Evolutionary conservation across 306 rosid genomes (phyloP), one percentile per base, ranked within the genome.

Genomic region (Ormosia semicastrata): DNA sequence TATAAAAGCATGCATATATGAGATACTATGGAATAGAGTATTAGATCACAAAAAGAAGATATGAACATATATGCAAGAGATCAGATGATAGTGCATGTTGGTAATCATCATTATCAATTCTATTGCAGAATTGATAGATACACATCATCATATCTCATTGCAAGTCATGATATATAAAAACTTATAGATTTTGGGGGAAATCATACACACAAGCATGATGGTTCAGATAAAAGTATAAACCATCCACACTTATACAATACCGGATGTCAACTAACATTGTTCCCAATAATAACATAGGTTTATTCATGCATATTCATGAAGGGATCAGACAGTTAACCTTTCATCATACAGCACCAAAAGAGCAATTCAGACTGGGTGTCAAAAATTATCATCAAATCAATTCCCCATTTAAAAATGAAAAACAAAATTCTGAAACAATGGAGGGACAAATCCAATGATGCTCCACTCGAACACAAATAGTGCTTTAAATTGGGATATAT

Each of bases 1-100:
- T 10, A 10, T 9, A 46, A 46, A 41, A 46, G 14, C 50, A 46
- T 8, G 14, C 50, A 2, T 10, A 46, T 3, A 3, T 24, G 24
- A 46, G 50, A 46, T 2, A 9, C 7, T 4, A 37, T 4, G 6
- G 41, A 37, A 37, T 37, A 37, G 40, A 36, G 41, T 37, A 4
- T 37, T 37, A 46, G 1, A 3, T 10, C 2, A 46, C 13, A 46
- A 46, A 10, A 36, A 18, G 34, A 64, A 34, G 13, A 11, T 64
- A 49, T 6, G 3, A 6, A 36, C 12, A 37, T 17, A 37, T 17
- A 7, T 24, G 50, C 43, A 53, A 44, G 66, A 65, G 94, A 85
- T 85, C 88, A 87, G 90, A 88, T 85, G 90, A 89, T 86, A 85
- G 89, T 87, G 94, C 91, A 89, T 87, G 92, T 79, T 32, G 57